Conservation (phyloP, 257 asterid species). For the Lycium barbarum region DNA sequence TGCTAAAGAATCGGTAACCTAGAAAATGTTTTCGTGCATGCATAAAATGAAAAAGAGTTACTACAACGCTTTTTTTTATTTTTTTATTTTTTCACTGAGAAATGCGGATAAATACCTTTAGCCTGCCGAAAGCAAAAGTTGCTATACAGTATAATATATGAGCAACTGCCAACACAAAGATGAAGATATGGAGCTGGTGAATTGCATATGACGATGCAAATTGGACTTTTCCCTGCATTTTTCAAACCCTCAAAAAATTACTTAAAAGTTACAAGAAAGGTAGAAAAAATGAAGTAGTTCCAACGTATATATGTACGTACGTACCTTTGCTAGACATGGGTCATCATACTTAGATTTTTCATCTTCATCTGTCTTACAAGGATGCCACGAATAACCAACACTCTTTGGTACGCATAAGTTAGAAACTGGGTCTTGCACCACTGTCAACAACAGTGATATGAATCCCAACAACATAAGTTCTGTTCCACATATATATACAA, state of each 20-base stretch:
- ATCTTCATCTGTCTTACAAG: slow-evolving; percentile 30
- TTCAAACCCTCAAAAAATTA: not conserved
- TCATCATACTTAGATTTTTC: slow-evolving; percentile 13
- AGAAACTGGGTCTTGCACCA: slow-evolving; percentile 34
- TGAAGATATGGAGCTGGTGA: slow-evolving; percentile 45
- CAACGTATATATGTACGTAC: too few relatives aligned
- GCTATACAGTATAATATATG: slow-evolving; percentile 39
- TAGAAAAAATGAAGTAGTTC: too few relatives aligned
- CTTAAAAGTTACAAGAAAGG: not conserved
- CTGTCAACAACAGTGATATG: slow-evolving; percentile 43
- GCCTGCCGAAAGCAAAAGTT: slow-evolving; percentile 40
- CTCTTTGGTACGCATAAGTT: slow-evolving; percentile 37
- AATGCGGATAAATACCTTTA: slow-evolving; percentile 32
- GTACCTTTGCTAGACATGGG: slow-evolving; percentile 36
- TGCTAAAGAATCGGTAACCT: too few relatives aligned
- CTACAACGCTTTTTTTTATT: too few relatives aligned
- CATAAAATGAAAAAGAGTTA: not conserved
- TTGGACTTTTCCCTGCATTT: slow-evolving; percentile 40
- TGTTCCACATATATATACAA: not conserved
- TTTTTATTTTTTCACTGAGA: not conserved
- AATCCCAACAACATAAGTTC: slow-evolving; percentile 49
- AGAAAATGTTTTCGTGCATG: not conserved
- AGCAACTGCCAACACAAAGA: slow-evolving; percentile 38
- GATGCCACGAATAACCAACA: slow-evolving; percentile 43
- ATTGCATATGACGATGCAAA: slow-evolving; percentile 40